Percentiles rank a stretch among this genome's conserved stretches.
These are phyloP conservation scores for Ophiostoma himal-ulmi DNA, from an alignment of 2,329 filamentous ascomycete genomes.

Conservation along the genomic window DNA sequence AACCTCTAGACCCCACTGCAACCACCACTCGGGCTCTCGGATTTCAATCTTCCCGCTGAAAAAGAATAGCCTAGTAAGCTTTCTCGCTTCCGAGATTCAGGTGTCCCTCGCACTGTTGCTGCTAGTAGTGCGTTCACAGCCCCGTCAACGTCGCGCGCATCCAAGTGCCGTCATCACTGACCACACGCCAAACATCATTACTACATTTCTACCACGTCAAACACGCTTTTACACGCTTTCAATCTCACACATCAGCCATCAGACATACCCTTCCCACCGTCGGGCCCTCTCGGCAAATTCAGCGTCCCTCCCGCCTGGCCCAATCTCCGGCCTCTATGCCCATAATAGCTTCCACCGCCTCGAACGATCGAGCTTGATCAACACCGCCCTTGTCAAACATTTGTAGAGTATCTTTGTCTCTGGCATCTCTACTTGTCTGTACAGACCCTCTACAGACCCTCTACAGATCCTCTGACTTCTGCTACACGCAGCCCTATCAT, in stretches of 20 bases:
- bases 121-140: neutral
- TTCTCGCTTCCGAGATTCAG: constrained; percentile 11
- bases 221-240: neutral
- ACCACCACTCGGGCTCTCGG: constrained; percentile 21
- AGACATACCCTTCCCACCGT: neutral
- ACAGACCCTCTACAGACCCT: neutral
- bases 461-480: neutral
- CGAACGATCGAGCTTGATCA: neutral
- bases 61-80: neutral
- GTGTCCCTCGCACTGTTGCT: neutral
- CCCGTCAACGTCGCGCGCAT: constrained; percentile 9
- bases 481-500: constrained; percentile 21
- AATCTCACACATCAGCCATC: neutral
- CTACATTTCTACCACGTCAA: neutral
- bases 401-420: neutral
- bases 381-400: neutral
- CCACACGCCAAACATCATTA: neutral
- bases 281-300: constrained; percentile 6
- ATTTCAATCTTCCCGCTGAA: constrained; percentile 15
- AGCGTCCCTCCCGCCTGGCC: neutral
- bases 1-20: neutral
- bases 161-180: neutral
- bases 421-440: neutral
- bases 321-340: constrained; percentile 1
- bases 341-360: neutral